Conservation (phyloP, 495 filamentous ascomycete genomes). For the Neurospora tetraspora region DNA sequence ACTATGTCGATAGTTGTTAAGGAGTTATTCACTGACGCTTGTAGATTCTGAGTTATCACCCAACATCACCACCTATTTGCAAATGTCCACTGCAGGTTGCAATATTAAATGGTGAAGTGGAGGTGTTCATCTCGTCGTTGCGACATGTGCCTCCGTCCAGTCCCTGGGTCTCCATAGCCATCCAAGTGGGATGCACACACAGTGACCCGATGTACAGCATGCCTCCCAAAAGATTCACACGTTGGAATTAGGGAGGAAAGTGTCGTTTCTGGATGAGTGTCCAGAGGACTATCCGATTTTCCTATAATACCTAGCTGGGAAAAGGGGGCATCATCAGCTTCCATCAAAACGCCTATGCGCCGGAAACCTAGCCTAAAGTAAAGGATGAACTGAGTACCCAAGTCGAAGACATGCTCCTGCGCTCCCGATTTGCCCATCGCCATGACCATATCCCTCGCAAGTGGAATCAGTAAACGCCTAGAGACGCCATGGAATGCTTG, state of each 20-base stretch:
- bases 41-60: background rate
- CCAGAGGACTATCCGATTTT: background rate
- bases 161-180: background rate
- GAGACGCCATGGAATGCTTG: background rate
- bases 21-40: background rate
- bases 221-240: background rate
- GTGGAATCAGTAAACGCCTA: background rate
- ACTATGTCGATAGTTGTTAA: background rate
- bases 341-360: slow-evolving; percentile 5
- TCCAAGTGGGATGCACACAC: background rate
- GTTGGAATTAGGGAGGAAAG: background rate
- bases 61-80: background rate
- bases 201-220: background rate
- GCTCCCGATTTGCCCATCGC: background rate
- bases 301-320: background rate
- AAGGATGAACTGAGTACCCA: background rate
- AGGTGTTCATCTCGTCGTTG: background rate
- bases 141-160: background rate
- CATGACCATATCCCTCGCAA: background rate
- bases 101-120: background rate
- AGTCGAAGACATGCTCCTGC: background rate
- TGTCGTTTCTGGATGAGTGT: background rate
- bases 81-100: background rate
- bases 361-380: slow-evolving; percentile 3
- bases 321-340: background rate